Percentiles rank a stretch among this genome's conserved stretches.
phyloP scores from a whole-genome alignment of 345 rosid species.

The Microcos paniculata region DNA sequence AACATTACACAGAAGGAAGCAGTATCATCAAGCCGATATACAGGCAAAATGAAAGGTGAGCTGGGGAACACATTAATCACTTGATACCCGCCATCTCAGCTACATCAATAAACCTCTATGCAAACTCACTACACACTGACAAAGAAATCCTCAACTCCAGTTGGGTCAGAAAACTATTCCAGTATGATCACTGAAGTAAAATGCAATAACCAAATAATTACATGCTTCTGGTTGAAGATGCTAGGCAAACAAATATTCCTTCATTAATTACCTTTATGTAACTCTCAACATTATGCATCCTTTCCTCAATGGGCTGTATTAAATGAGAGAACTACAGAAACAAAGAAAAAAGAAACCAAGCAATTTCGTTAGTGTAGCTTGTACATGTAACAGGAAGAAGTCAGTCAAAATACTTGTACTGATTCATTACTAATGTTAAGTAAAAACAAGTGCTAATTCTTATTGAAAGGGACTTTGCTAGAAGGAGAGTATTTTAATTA shows the following conservation, averaged over 20 bases:
- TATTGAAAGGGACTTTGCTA: not conserved
- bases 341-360: not conserved
- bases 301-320: conserved; percentile 67
- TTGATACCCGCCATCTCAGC: not conserved
- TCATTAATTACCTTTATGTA: conserved; percentile 60
- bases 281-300: conserved; percentile 66
- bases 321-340: conserved; percentile 56
- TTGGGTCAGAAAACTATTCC: not conserved
- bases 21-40: not conserved
- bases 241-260: not conserved
- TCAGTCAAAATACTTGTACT: not conserved
- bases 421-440: not conserved
- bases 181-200: not conserved
- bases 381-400: not conserved
- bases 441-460: not conserved
- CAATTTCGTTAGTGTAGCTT: not conserved
- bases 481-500: not conserved
- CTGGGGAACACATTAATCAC: not conserved
- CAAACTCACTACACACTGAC: not conserved
- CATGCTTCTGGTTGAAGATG: not conserved
- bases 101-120: not conserved
- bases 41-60: not conserved
- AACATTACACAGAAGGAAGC: not conserved
- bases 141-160: not conserved
- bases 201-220: not conserved